Percentiles rank a stretch among this genome's conserved stretches.
phyloP scores from a whole-genome alignment of 2,329 filamentous ascomycete genomes.

The Clarireedia hainanense region DNA sequence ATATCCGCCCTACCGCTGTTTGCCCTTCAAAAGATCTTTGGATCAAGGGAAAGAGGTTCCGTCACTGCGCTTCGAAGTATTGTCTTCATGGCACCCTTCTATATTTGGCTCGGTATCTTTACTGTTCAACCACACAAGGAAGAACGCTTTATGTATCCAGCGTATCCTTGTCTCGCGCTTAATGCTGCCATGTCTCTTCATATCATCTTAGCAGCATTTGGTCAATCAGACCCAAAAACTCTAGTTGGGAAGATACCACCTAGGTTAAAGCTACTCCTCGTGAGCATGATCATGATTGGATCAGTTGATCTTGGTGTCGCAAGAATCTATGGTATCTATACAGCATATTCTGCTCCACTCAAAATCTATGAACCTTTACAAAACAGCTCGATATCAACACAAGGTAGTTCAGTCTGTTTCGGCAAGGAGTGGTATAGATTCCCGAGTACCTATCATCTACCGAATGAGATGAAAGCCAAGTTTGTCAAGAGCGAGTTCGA shows the following conservation, averaged over 20 bases:
- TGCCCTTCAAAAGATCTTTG: constrained; percentile 60
- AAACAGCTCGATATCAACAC: constrained; percentile 41
- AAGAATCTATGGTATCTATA: constrained; percentile 68
- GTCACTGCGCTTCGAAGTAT: constrained; percentile 67
- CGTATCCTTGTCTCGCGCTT: constrained; percentile 81
- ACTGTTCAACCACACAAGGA: constrained; percentile 93
- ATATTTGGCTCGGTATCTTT: constrained; percentile 90
- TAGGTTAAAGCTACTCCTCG: constrained; percentile 60
- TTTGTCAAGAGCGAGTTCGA: constrained; percentile 88
- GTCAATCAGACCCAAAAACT: constrained; percentile 58
- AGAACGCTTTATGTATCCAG: constrained; percentile 97
- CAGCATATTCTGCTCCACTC: constrained; percentile 76
- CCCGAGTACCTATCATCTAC: constrained; percentile 85
- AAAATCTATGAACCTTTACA: constrained; percentile 61
- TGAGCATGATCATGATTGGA: constrained; percentile 52
- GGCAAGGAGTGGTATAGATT: constrained; percentile 99
- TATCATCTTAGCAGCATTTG: constrained; percentile 67
- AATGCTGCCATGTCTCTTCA: constrained; percentile 83
- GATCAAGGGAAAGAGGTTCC: constrained; percentile 46
- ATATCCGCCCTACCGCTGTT: constrained; percentile 68
- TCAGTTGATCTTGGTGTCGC: constrained; percentile 60
- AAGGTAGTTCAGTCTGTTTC: constrained; percentile 71
- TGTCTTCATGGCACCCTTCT: constrained; percentile 78
- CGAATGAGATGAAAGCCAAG: constrained; percentile 73
- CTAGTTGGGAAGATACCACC: constrained; percentile 65